Base-by-base conservation (phyloP, 1,284 basidiomycete species). In the Cryptococcus depauperatus region DNA sequence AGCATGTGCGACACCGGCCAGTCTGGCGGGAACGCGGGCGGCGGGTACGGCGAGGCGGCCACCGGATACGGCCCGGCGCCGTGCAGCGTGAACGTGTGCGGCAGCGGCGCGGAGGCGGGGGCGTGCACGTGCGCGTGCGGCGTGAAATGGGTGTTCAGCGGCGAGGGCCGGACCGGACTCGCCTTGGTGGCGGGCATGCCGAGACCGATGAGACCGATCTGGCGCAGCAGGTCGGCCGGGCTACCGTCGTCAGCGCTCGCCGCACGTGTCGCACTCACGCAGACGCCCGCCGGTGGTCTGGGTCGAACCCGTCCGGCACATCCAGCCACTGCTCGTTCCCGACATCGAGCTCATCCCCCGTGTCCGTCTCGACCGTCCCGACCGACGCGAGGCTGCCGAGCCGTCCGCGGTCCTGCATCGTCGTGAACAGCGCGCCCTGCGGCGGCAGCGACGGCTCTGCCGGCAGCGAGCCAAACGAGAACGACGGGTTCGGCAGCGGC, bases 401-500 rank as follows among this genome's bases (percentile, higher is more conserved):
- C n/a, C 66, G 51, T 10, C 62, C 64, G 30, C 62, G 44, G 41
- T 60, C 50, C 47, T 61, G 56, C 47, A 65, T 53, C 2, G 56
- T 51, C 46, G 58, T 42, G 43, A 47, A 62, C 23, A 59, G n/a
- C n/a, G n/a, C n/a, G n/a, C n/a, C 32, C 37, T 58, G 54, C 16
- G 59, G 56, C 27, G 42, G 43, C 25, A 43, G 40, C 23, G 35
- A 3, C 7, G 35, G 6, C 35, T 19, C 35, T 37, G 18, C n/a
- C 16, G 19, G 25, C 38, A 43, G n/a, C n/a, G 37, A 50, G n/a
- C 66, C 66, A 45, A 68, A 68, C 8, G 64, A 61, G 54, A 65
- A 68, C 3, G 48, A 34, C 7, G 66, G 66, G 44, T 62, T 62
- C 6, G 66, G 66, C 16, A 9, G 57, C 58, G 46, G 58, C 57